Conservation (phyloP, 2,329 filamentous ascomycete species). For the Xylariaceae sp. region DNA sequence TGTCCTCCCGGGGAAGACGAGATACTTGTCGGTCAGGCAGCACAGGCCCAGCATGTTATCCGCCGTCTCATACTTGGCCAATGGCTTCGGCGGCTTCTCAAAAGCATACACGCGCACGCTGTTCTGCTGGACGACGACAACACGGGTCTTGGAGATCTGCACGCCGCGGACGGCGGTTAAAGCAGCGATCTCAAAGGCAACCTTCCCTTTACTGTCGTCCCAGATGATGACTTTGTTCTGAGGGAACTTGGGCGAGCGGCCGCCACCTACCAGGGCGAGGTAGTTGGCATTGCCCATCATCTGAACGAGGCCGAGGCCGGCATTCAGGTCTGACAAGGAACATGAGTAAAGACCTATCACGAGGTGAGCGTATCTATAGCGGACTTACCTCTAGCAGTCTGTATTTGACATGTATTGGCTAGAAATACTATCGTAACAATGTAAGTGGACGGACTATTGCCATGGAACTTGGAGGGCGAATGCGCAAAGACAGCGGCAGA, state of each 20-base stretch:
- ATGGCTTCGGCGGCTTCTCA: conserved; percentile 62
- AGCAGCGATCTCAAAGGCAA: conserved; percentile 72
- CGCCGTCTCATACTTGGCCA: conserved; percentile 76
- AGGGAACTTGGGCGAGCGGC: conserved; percentile 76
- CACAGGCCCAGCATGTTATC: conserved; percentile 79
- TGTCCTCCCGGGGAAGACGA: conserved; percentile 84
- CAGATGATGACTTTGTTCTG: conserved; percentile 91
- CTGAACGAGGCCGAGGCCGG: conserved; percentile 73
- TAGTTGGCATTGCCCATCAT: conserved; percentile 87
- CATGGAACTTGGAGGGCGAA: background rate
- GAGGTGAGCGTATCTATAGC: background rate
- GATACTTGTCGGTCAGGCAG: conserved; percentile 64
- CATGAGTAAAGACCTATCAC: background rate
- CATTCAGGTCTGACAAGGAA: conserved; percentile 53
- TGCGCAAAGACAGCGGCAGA: too few species aligned
- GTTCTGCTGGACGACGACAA: conserved; percentile 77
- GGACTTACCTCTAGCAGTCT: conserved; percentile 44
- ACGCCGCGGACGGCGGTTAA: conserved; percentile 76
- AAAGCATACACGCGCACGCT: conserved; percentile 78
- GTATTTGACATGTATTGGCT: conserved; percentile 65
- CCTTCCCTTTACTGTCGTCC: conserved; percentile 76
- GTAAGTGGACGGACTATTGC: conserved; percentile 26
- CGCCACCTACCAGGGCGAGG: conserved; percentile 83
- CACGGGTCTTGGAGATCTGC: conserved; percentile 66
- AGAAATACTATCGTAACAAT: conserved; percentile 56